Base-by-base conservation (phyloP, 2,329 filamentous ascomycete genomes). In the Colletotrichum lupini region DNA sequence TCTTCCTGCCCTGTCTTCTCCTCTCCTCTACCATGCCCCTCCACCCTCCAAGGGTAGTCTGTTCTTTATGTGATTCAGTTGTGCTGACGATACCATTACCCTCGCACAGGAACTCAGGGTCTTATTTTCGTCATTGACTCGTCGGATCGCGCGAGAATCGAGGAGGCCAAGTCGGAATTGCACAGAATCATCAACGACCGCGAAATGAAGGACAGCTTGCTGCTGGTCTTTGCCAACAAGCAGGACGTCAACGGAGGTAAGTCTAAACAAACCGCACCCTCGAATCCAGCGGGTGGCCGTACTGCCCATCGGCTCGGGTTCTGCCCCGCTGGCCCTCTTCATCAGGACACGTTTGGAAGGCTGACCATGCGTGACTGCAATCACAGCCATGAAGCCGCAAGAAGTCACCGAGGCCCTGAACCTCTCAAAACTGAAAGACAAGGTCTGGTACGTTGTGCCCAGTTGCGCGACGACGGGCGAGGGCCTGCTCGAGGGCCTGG, bases 81-180 rank as follows among this genome's bases (percentile, higher is more conserved):
- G 24, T 35, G 60, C 71, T 73, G 42, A 73, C 56, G 32, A 32
- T n/a, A 9, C 19, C 5, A 22, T 32, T 22, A 53, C 19, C 16
- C n/a, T 4, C 59, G 22, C 72, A 62, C 82, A 97, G 93, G 95
- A 81, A 98, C 97, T 73, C 97, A 98, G 87, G 97, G 95, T 80
- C 90, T 99, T 79, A 98, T 99, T 86, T 99, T 98, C 87, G 97
- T 99, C 78, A 95, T 99, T 80, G 97, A 99, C 87, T 97, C 94
- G 75, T 97, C 94, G 80, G 97, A 98, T 85, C 94, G 92, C 76
- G 92, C 91, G 78, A 93, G 97, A 82, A 95, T 99, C 84, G 94
- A 97, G 70, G 97, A 98, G 86, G 97, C 97, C 69, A 91, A 93
- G 79, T 94, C 95, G 83, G 97, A 99, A 84, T 88, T 99, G 77